A percentile compares a stretch with the other conserved stretches of the same genome.
phyloP scores from a whole-genome alignment of 208 protist species.

The Acanthamoeba divionensis region DNA sequence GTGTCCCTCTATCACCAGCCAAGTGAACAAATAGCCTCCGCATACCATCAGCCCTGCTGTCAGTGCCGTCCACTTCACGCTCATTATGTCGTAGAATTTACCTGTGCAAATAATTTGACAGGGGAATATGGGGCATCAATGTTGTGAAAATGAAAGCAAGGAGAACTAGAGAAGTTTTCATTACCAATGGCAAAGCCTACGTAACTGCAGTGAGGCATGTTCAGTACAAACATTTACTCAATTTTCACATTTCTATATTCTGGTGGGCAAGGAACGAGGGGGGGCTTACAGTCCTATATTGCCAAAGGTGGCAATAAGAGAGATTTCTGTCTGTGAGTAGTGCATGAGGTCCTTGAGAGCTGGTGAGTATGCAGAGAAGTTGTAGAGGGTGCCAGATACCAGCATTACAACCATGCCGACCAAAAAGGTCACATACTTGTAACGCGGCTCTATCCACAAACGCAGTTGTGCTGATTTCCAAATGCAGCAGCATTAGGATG shows the following conservation, averaged over 20 bases:
- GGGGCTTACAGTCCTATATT: background rate
- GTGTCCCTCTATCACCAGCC: background rate
- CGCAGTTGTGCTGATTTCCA: too few relatives aligned
- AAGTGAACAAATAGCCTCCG: background rate
- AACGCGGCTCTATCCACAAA: too few relatives aligned
- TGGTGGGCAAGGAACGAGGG: background rate
- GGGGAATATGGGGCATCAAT: too few relatives aligned
- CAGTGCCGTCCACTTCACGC: conserved; percentile 3
- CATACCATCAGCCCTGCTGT: background rate
- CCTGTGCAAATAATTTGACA: background rate
- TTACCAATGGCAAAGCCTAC: conserved; percentile 19
- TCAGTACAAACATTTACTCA: too few relatives aligned
- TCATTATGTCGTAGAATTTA: conserved; percentile 19
- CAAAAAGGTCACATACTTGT: background rate
- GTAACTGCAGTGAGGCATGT: background rate
- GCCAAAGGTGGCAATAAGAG: conserved; percentile 5
- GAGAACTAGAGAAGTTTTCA: background rate
- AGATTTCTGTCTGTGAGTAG: background rate
- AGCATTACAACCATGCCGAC: background rate
- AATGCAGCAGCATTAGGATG: too few relatives aligned
- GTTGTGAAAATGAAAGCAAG: too few relatives aligned
- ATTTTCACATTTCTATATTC: background rate
- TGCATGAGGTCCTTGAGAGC: conserved; percentile 32
- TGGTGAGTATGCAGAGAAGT: background rate
- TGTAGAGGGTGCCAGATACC: background rate